Evolutionary conservation across 1,139 yeast species (phyloP), one percentile per base, ranked within the genome.

Genomic region (Groenewaldozyma auringiensis): DNA sequence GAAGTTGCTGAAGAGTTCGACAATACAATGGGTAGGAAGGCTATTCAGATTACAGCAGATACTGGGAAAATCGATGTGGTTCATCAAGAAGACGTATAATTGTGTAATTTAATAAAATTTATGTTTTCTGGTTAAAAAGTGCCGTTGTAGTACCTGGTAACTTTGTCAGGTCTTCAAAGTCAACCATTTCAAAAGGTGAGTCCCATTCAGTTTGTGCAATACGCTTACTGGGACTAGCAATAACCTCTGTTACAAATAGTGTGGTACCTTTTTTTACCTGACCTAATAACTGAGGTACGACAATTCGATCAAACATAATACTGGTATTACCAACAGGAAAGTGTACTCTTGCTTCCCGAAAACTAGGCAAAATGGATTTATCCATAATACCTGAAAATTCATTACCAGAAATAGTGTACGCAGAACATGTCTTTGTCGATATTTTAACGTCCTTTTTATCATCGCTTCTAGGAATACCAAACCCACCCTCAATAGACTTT

Each of bases 1-100:
- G 75, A 71, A 50, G 64, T 70, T 66, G 73, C 69, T 47, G 55
- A 58, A 35, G 68, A 69, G 29, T 70, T 47, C 31, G 44, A 29
- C 31, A 27, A n/a, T n/a, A n/a, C n/a, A n/a, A n/a, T n/a, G n/a
- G n/a, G n/a, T n/a, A n/a, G n/a, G n/a, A n/a, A n/a, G n/a, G n/a
- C n/a, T n/a, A n/a, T n/a, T n/a, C n/a, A n/a, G n/a, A n/a, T n/a
- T n/a, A n/a, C n/a, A n/a, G n/a, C n/a, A n/a, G n/a, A n/a, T n/a
- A n/a, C n/a, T n/a, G n/a, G n/a, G n/a, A n/a, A n/a, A n/a, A n/a
- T n/a, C n/a, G n/a, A n/a, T n/a, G n/a, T n/a, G n/a, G n/a, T n/a
- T n/a, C n/a, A n/a, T n/a, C n/a, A n/a, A n/a, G n/a, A n/a, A n/a
- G n/a, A n/a, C n/a, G n/a, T n/a, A n/a, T n/a, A n/a, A n/a, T n/a